Evolutionary conservation across 495 filamentous ascomycete genomes (phyloP).

Genomic region (Penicillium paradoxum): DNA sequence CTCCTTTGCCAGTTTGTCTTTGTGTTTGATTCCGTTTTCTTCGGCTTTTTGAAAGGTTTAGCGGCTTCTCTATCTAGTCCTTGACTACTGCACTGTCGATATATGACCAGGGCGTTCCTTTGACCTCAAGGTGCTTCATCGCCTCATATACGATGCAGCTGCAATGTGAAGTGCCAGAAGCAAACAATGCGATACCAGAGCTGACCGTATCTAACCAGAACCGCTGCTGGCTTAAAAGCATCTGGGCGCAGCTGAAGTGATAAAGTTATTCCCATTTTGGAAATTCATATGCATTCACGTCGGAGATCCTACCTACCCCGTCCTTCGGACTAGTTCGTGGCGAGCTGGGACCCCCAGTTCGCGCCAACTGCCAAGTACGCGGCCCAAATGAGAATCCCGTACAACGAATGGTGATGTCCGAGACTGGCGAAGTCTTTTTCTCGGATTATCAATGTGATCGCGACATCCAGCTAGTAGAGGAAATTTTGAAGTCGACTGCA

Average conservation of each 20-base stretch:
- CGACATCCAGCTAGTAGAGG: not conserved
- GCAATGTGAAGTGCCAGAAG: not conserved
- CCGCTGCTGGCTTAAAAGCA: too few relatives aligned
- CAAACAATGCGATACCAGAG: not conserved
- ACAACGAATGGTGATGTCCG: not conserved
- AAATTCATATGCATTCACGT: too few relatives aligned
- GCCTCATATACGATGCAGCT: too few relatives aligned
- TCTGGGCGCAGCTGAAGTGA: not conserved
- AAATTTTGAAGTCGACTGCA: not conserved
- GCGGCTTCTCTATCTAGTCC: too few relatives aligned
- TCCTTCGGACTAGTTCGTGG: not conserved
- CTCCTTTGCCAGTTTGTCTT: too few relatives aligned
- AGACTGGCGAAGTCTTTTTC: not conserved
- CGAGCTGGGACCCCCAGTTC: not conserved
- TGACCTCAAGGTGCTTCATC: too few relatives aligned
- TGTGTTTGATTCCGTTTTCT: too few relatives aligned
- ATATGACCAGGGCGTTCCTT: too few relatives aligned
- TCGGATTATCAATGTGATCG: not conserved
- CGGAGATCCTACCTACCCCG: too few relatives aligned
- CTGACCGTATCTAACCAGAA: not conserved
- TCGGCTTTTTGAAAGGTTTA: too few relatives aligned
- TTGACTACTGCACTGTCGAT: too few relatives aligned
- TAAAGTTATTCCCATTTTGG: not conserved
- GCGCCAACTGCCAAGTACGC: not conserved
- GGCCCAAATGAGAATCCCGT: not conserved